These are phyloP conservation scores for Coemansia sp. DNA, from an alignment of 192 early-diverging fungal genomes.

Conservation along the genomic window DNA sequence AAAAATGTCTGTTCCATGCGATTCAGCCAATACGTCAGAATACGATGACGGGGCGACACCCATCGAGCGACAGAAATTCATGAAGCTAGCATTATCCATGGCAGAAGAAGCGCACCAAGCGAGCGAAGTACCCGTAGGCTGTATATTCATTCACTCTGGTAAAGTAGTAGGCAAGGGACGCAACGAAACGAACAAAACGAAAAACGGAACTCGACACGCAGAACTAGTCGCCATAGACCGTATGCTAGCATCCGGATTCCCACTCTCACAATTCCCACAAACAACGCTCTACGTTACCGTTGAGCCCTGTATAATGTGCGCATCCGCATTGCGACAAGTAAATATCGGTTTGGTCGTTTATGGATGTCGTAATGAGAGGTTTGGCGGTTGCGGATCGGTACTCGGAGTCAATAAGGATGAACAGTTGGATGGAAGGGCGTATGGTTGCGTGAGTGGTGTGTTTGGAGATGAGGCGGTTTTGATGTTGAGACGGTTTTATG, in stretches of 20 bases:
- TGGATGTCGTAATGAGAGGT: conserved; percentile 93
- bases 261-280: conserved; percentile 47
- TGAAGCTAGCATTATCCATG: conserved; percentile 40
- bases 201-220: conserved; percentile 93
- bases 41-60: not conserved
- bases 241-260: conserved; percentile 57
- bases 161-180: conserved; percentile 79
- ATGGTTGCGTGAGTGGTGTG: conserved; percentile 70
- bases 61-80: conserved; percentile 11
- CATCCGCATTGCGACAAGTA: conserved; percentile 84
- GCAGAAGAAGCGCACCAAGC: conserved; percentile 84
- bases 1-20: too few relatives aligned
- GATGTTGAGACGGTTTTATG: conserved; percentile 88
- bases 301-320: conserved; percentile 99
- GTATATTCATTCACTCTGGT: conserved; percentile 79
- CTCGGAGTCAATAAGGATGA: conserved; percentile 68
- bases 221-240: conserved; percentile 92
- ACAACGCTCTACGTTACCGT: conserved; percentile 94
- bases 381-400: conserved; percentile 96
- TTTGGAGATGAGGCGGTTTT: conserved; percentile 83
- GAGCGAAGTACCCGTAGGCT: conserved; percentile 95
- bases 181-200: conserved; percentile 85
- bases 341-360: conserved; percentile 84
- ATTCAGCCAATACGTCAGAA: not conserved
- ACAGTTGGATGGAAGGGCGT: conserved; percentile 48